Percentiles rank a stretch among this genome's conserved stretches.
Conservation (phyloP, 106 monocot species). For the Platanthera guangdongensis region DNA sequence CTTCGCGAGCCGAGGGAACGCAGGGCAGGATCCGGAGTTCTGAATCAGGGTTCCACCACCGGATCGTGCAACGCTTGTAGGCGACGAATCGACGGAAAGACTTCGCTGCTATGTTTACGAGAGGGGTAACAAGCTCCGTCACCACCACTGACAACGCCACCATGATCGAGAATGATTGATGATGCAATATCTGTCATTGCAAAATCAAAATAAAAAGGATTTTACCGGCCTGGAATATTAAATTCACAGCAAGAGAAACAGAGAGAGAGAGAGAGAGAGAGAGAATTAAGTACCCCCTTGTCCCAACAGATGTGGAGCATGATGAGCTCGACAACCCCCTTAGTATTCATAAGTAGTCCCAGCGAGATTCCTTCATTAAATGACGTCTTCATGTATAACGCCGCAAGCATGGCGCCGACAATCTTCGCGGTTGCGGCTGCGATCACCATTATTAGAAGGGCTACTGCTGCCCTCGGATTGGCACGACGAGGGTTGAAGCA, state of each 20-base stretch:
- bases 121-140: constrained; percentile 13
- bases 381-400: constrained; percentile 24
- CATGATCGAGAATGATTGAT: constrained; percentile 15
- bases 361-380: constrained; percentile 29
- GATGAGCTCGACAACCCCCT: constrained; percentile 50
- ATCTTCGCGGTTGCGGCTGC: constrained; percentile 18
- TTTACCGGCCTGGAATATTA: no score
- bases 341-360: constrained; percentile 48
- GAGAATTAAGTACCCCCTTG: constrained; percentile 14
- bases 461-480: neutral
- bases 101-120: constrained; percentile 5
- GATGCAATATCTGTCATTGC: constrained; percentile 12
- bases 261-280: no score
- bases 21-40: constrained; percentile 26
- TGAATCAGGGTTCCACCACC: constrained; percentile 17
- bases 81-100: constrained; percentile 11
- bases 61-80: constrained; percentile 30
- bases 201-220: no score
- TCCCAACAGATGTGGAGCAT: constrained; percentile 44
- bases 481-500: no score
- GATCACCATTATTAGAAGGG: constrained; percentile 17
- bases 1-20: constrained; percentile 20
- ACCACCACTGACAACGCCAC: constrained; percentile 14
- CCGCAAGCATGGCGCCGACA: constrained; percentile 13
- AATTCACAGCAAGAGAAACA: no score